A percentile compares a stretch with the other conserved stretches of the same genome.
These are phyloP conservation scores for Gymnopilus dilepis DNA, from an alignment of 768 basidiomycete species.

Conservation along the genomic window DNA sequence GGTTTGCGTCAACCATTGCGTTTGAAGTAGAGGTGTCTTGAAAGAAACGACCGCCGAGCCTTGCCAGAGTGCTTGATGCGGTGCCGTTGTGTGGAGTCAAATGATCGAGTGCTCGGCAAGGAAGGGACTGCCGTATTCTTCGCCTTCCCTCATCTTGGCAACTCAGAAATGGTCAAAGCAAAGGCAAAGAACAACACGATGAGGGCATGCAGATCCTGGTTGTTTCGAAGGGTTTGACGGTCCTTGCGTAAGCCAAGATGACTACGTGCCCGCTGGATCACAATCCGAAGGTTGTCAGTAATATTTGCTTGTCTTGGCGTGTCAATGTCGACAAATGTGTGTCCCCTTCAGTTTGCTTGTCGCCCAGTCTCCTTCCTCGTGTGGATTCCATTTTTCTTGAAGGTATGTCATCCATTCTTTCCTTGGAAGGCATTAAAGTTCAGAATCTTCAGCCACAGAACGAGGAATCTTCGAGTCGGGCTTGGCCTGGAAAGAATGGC, in stretches of 20 bases:
- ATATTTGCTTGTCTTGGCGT: constrained; percentile 3
- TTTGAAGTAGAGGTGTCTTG: too few relatives aligned
- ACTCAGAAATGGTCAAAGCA: not conserved
- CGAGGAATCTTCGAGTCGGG: not conserved
- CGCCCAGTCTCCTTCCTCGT: not conserved
- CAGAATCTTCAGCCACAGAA: constrained; percentile 3
- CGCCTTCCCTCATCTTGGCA: not conserved
- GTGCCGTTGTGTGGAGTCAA: not conserved
- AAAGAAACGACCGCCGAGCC: not conserved
- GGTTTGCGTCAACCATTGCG: too few relatives aligned
- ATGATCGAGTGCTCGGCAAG: not conserved
- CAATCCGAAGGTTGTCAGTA: not conserved
- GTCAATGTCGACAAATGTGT: not conserved
- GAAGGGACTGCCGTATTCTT: not conserved
- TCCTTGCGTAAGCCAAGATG: constrained; percentile 1
- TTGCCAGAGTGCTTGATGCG: not conserved
- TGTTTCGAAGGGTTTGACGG: not conserved
- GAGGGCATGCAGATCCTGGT: not conserved
- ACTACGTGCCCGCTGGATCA: not conserved
- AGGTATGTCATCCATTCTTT: constrained; percentile 4
- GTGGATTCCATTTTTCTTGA: not conserved
- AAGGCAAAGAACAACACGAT: not conserved
- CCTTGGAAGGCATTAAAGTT: not conserved
- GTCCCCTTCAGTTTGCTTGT: not conserved
- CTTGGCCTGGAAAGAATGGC: constrained; percentile 2